Evolutionary conservation across 768 basidiomycete species (phyloP).

Genomic region (Neoboletus brunneissimus): DNA sequence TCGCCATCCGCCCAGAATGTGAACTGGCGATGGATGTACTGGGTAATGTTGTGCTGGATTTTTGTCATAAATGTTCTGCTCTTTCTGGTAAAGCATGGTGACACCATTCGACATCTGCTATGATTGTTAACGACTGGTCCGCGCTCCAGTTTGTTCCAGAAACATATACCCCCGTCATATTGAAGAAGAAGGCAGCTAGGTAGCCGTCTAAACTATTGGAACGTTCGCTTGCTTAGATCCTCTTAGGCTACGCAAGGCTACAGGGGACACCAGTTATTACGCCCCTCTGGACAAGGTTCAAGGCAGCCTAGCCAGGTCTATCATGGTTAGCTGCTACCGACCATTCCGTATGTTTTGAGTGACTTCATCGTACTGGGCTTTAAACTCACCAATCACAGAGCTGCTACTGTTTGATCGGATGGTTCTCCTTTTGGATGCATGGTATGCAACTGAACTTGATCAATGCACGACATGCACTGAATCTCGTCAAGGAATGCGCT

Average conservation of each 20-base stretch:
- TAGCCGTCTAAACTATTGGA: constrained; percentile 18
- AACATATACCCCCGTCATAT: constrained; percentile 62
- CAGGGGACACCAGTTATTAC: constrained; percentile 52
- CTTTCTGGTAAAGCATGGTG: constrained; percentile 40
- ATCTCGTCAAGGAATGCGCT: constrained; percentile 34
- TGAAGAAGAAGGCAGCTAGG: constrained; percentile 58
- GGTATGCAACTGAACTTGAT: constrained; percentile 41
- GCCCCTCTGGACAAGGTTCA: constrained; percentile 57
- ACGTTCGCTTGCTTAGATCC: not conserved
- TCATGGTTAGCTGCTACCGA: constrained; percentile 58
- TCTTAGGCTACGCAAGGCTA: constrained; percentile 47
- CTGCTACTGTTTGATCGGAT: constrained; percentile 68
- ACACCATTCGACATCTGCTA: no score
- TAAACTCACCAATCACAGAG: constrained; percentile 36
- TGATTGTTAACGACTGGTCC: not conserved
- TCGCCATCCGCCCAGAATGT: constrained; percentile 38
- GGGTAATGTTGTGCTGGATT: constrained; percentile 67
- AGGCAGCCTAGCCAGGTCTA: constrained; percentile 42
- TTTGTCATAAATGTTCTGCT: constrained; percentile 52
- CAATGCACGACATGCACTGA: not conserved
- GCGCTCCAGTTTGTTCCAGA: constrained; percentile 61
- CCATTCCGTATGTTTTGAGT: constrained; percentile 61
- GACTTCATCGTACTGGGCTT: not conserved
- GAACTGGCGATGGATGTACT: constrained; percentile 78
- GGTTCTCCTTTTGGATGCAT: constrained; percentile 68